These are phyloP conservation scores for Quercus lobata DNA, from an alignment of 331 rosid species.

Conservation along the genomic window DNA sequence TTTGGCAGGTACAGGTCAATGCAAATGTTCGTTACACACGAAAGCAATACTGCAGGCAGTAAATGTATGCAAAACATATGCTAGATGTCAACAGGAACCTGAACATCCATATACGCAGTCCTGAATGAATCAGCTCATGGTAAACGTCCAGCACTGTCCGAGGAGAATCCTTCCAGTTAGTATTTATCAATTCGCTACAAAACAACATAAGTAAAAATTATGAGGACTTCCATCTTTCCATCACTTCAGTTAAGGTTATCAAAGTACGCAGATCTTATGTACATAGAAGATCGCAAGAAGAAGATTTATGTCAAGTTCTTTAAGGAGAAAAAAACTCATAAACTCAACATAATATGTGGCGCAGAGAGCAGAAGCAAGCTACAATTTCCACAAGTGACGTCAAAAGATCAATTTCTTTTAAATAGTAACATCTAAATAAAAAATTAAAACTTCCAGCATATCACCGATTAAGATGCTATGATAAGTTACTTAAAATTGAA, in stretches of 20 bases:
- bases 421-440: not conserved
- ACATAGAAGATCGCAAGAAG: not conserved
- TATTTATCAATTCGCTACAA: constrained; percentile 34
- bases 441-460: not conserved
- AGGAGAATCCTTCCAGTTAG: constrained; percentile 77
- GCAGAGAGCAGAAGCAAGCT: not conserved
- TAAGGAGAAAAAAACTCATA: not conserved
- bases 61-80: not conserved
- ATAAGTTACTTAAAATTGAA: not conserved
- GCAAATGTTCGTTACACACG: not conserved
- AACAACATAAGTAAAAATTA: not conserved
- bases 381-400: not conserved
- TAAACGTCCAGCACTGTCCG: constrained; percentile 62
- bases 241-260: not conserved
- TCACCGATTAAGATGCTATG: not conserved
- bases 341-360: not conserved
- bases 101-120: constrained; percentile 85
- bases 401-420: not conserved
- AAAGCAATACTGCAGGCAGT: not conserved
- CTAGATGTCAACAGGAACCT: constrained; percentile 46
- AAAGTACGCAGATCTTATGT: not conserved
- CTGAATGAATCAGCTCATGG: constrained; percentile 55
- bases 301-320: not conserved
- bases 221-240: not conserved
- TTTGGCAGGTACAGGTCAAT: not conserved